Conservation (phyloP, 441 rosid species). For the Geranium incanum region DNA sequence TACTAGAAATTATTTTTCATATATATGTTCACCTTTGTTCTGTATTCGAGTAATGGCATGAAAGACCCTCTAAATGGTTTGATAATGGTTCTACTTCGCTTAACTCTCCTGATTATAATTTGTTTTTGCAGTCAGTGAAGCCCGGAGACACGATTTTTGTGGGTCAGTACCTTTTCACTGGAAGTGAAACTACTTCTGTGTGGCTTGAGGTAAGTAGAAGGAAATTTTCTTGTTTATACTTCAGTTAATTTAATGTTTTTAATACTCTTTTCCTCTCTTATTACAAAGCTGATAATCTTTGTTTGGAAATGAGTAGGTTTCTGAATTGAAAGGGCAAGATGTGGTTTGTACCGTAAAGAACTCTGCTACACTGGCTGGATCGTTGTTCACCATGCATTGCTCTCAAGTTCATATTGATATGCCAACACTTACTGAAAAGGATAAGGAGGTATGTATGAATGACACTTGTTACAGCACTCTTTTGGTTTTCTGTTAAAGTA, state of each 20-base stretch:
- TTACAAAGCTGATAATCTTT: constrained; percentile 10
- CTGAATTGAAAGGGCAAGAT: constrained; percentile 76
- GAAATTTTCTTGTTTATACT: constrained; percentile 5
- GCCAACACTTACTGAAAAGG: constrained; percentile 86
- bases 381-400: constrained; percentile 74
- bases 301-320: constrained; percentile 44
- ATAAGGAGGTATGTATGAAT: constrained; percentile 60
- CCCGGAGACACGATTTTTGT: constrained; percentile 86
- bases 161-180: constrained; percentile 92
- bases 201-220: constrained; percentile 77
- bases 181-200: constrained; percentile 97
- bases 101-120: constrained; percentile 14
- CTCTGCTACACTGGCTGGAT: constrained; percentile 75
- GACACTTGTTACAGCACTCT: neutral
- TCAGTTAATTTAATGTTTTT: neutral
- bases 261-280: neutral
- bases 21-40: neutral
- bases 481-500: neutral
- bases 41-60: neutral
- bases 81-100: neutral
- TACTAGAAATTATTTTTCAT: neutral
- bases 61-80: neutral
- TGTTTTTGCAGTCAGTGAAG: constrained; percentile 68
- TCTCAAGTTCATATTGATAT: constrained; percentile 79
- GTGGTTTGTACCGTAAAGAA: constrained; percentile 81